Conservation (phyloP, 2,329 filamentous ascomycete species). For the Calonectria hongkongensis region DNA sequence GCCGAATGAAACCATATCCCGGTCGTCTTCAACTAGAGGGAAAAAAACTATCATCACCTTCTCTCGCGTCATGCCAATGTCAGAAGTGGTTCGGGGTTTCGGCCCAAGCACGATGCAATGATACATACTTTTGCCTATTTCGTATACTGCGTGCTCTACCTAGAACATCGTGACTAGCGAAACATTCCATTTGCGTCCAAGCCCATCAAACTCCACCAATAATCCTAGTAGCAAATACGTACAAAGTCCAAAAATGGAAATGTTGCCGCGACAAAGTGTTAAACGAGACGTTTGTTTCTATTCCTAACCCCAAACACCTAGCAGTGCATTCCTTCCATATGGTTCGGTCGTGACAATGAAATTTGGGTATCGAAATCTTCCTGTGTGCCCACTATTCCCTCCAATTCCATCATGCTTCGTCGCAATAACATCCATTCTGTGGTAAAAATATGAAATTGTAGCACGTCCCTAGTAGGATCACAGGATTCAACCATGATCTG, state of each 20-base stretch:
- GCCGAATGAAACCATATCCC: constrained; percentile 5
- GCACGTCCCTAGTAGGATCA: not conserved
- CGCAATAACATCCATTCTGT: not conserved
- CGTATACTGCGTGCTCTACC: not conserved
- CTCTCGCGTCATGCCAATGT: not conserved
- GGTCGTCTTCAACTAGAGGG: not conserved
- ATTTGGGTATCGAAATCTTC: constrained; percentile 47
- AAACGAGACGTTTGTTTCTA: constrained; percentile 24
- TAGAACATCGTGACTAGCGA: not conserved
- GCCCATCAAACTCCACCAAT: not conserved
- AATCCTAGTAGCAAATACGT: not conserved
- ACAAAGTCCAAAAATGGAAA: constrained; percentile 8
- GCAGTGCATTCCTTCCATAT: constrained; percentile 41
- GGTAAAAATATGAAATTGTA: not conserved
- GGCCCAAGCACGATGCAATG: not conserved
- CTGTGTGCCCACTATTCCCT: constrained; percentile 46
- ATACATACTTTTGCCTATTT: not conserved
- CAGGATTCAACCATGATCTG: not conserved
- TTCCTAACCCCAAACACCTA: constrained; percentile 45
- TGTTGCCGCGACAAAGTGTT: constrained; percentile 5
- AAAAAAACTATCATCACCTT: not conserved
- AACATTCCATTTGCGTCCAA: not conserved
- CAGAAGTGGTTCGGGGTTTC: not conserved
- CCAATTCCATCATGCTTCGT: constrained; percentile 28
- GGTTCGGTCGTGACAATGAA: constrained; percentile 22